phyloP scores from a whole-genome alignment of 306 rosid genomes.

The Astragalus glycyphyllos region DNA sequence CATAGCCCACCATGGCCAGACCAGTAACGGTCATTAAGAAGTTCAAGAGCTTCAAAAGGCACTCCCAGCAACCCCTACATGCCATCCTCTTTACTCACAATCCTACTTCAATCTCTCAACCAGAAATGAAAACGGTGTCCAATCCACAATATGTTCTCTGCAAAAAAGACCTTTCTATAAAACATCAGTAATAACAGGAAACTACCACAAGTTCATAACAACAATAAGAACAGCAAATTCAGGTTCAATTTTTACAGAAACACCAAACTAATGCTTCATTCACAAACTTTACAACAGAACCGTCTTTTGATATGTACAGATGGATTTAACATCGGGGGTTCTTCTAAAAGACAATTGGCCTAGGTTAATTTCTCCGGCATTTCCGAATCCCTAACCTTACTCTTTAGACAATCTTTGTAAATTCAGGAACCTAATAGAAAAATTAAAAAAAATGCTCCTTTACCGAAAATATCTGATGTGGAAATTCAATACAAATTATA shows the following conservation, averaged over 20 bases:
- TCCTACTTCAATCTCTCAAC: slow-evolving; percentile 47
- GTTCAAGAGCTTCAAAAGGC: slow-evolving; percentile 90
- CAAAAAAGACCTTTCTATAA: slow-evolving; percentile 39
- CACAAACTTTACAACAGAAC: slow-evolving; percentile 5
- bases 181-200: slow-evolving; percentile 36
- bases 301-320: neutral
- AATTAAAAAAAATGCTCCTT: neutral
- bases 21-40: slow-evolving; percentile 80
- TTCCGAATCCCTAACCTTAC: slow-evolving; percentile 10
- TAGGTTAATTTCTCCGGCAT: slow-evolving; percentile 9
- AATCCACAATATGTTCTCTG: slow-evolving; percentile 43
- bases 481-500: slow-evolving; percentile 7
- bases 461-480: neutral
- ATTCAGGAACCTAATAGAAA: slow-evolving; percentile 22
- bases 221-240: slow-evolving; percentile 2
- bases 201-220: slow-evolving; percentile 28
- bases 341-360: neutral
- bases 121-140: slow-evolving; percentile 35
- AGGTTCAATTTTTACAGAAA: slow-evolving; percentile 12
- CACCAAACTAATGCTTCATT: slow-evolving; percentile 13
- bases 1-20: slow-evolving; percentile 92
- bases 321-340: slow-evolving; percentile 2
- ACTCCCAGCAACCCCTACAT: slow-evolving; percentile 90
- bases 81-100: slow-evolving; percentile 69
- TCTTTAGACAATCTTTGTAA: slow-evolving; percentile 3